Base-by-base conservation (phyloP, 2,329 filamentous ascomycete genomes). In the Aspergillus versicolor region DNA sequence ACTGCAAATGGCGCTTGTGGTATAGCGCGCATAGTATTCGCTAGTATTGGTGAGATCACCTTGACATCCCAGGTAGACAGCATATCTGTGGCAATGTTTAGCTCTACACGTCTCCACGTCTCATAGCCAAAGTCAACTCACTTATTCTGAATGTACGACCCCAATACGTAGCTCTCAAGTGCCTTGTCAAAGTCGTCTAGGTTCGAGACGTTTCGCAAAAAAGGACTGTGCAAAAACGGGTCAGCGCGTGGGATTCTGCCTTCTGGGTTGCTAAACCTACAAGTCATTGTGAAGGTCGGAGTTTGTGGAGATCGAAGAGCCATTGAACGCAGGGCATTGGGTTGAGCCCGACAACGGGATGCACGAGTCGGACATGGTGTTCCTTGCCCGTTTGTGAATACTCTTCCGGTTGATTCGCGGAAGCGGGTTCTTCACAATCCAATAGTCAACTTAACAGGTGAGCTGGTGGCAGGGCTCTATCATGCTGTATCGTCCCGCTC, bases 1-100 rank as follows among this genome's bases (percentile, higher is more conserved):
- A 80, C 95, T 97, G 82, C 94, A 99, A 63, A 99, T 83, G 62
- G 95, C 88, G 60, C 90, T 94, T 46, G 87, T 94, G 5, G 93
- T 96, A 76, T 93, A 99, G 66, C 94, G 88, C 48, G 94, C 93
- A 76, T 99, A 99, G 68, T 92, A 84, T 67, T 89, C 83, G 64
- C 85, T 88, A 4, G 91, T 88, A 71, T 96, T 90, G 55, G 85
- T 85, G 56, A 92, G 82, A 68, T 94, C 85, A 61, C 84, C 83
- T 47, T 84, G 81, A 73, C 94, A 99, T 55, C 93, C 93, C 62
- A 99, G 84, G 47, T 91, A 80, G 52, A 83, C 81, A 72, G 90
- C 82, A 75, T 93, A 99, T 79, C 93, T 97, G 68, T 52, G 17
- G n/a, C 11, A 34, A 40, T 30, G 27, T 2, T 15, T 46, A 15